Evolutionary conservation across 352 stramenopile species (phyloP).

Genomic region (Phytophthora pluvialis): DNA sequence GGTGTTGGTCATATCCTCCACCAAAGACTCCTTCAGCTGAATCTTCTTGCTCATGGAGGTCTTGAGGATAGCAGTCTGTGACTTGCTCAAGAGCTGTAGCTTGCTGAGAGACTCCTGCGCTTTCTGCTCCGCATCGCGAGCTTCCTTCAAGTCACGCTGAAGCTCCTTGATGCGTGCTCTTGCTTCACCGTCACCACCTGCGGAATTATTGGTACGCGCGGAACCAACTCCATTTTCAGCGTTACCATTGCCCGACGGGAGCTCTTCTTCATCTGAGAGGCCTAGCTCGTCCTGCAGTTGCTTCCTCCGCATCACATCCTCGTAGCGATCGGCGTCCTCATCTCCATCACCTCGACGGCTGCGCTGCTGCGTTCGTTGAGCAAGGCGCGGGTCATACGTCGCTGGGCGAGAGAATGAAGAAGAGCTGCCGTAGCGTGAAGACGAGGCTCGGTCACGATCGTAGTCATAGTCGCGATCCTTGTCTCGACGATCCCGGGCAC

Average conservation of each 20-base stretch:
- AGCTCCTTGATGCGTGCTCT: slow-evolving; percentile 61
- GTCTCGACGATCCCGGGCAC: slow-evolving; percentile 36
- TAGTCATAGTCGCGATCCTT: slow-evolving; percentile 43
- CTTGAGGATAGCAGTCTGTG: slow-evolving; percentile 85
- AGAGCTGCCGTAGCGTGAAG: slow-evolving; percentile 40
- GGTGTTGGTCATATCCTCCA: slow-evolving; percentile 67
- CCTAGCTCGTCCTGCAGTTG: slow-evolving; percentile 75
- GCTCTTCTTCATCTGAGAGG: slow-evolving; percentile 66
- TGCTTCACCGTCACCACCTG: slow-evolving; percentile 28
- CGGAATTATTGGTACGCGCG: slow-evolving; percentile 1
- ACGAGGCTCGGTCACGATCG: slow-evolving; percentile 39
- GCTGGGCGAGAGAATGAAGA: slow-evolving; percentile 80
- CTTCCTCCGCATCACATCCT: slow-evolving; percentile 57
- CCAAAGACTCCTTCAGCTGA: slow-evolving; percentile 62
- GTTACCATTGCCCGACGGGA: slow-evolving; percentile 11
- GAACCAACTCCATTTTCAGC: slow-evolving; percentile 8
- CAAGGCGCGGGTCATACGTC: slow-evolving; percentile 82
- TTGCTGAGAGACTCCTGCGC: slow-evolving; percentile 84
- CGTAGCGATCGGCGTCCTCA: slow-evolving; percentile 47
- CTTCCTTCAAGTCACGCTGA: slow-evolving; percentile 60
- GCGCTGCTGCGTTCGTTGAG: slow-evolving; percentile 56
- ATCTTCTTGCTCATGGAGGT: slow-evolving; percentile 85
- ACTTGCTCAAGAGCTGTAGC: slow-evolving; percentile 85
- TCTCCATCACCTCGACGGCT: slow-evolving; percentile 49
- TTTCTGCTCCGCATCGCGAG: slow-evolving; percentile 71